A percentile compares a stretch with the other conserved stretches of the same genome.
Conservation (phyloP, 495 filamentous ascomycete genomes). For the Tuber indicum region DNA sequence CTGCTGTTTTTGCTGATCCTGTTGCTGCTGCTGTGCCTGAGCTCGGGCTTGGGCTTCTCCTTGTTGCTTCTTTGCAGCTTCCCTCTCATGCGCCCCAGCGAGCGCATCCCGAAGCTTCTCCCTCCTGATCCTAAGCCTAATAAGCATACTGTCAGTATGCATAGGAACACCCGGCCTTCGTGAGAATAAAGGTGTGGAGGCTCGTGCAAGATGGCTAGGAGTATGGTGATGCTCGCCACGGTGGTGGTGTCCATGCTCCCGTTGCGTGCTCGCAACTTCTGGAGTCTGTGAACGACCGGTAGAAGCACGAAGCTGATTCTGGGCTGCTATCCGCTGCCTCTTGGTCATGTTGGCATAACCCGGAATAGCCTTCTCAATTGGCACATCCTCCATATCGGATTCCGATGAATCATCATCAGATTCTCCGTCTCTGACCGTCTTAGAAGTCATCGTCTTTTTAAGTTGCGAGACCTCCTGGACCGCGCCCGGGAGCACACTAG, state of each 20-base stretch:
- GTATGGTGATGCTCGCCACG: conserved; percentile 55
- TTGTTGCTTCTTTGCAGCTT: conserved; percentile 45
- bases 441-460: conserved; percentile 81
- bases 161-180: conserved; percentile 33
- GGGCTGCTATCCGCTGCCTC: conserved; percentile 63
- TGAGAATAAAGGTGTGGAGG: conserved; percentile 12
- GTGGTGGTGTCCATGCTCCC: conserved; percentile 47
- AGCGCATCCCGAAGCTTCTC: conserved; percentile 57
- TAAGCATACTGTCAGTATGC: conserved; percentile 45
- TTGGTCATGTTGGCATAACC: conserved; percentile 72
- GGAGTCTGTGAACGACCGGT: conserved; percentile 79
- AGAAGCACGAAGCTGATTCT: conserved; percentile 44
- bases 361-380: conserved; percentile 78
- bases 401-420: conserved; percentile 74
- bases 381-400: conserved; percentile 78
- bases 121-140: conserved; percentile 65
- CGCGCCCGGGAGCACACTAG: conserved; percentile 80
- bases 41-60: conserved; percentile 39
- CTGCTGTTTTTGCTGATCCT: conserved; percentile 38
- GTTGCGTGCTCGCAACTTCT: conserved; percentile 55
- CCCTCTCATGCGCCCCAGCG: conserved; percentile 45
- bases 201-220: conserved; percentile 17
- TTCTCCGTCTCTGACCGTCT: conserved; percentile 56
- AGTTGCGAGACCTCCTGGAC: conserved; percentile 54
- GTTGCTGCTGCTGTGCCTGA: conserved; percentile 45